Evolutionary conservation across 148 eudicot genomes (phyloP).

Genomic region (Chenopodium quinoa): DNA sequence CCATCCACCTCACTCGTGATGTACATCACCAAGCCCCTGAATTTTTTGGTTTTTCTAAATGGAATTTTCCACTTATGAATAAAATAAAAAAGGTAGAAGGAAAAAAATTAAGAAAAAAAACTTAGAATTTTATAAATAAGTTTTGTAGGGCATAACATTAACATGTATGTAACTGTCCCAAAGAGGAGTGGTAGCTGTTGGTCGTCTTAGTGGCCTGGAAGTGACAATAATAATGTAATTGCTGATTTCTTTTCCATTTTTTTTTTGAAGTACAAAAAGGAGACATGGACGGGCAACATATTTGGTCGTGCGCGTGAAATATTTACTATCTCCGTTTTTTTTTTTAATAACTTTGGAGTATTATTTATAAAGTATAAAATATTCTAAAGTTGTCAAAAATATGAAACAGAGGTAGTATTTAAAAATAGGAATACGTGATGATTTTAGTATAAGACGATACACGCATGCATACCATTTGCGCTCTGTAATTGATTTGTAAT

Average conservation of each 20-base stretch:
- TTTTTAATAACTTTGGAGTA: too few species aligned
- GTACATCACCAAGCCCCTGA: background rate
- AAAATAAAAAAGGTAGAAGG: background rate
- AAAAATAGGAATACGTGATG: too few species aligned
- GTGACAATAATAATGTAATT: background rate
- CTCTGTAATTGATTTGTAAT: too few species aligned
- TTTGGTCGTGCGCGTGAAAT: background rate
- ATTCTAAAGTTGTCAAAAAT: too few species aligned
- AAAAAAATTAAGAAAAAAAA: background rate
- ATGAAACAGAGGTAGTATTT: too few species aligned
- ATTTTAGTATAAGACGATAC: too few species aligned
- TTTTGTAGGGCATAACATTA: background rate
- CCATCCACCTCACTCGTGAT: background rate
- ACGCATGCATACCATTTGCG: too few species aligned
- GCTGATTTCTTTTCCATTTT: background rate
- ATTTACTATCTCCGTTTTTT: too few species aligned
- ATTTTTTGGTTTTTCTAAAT: background rate
- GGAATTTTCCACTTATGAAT: background rate
- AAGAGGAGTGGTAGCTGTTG: background rate
- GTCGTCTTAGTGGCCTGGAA: background rate
- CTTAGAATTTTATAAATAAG: too few species aligned
- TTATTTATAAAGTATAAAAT: too few species aligned
- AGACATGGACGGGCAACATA: background rate
- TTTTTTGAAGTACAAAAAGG: background rate
- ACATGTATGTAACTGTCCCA: background rate